Evolutionary conservation across 345 rosid genomes (phyloP).

Genomic region (Syzygium oleosum): DNA sequence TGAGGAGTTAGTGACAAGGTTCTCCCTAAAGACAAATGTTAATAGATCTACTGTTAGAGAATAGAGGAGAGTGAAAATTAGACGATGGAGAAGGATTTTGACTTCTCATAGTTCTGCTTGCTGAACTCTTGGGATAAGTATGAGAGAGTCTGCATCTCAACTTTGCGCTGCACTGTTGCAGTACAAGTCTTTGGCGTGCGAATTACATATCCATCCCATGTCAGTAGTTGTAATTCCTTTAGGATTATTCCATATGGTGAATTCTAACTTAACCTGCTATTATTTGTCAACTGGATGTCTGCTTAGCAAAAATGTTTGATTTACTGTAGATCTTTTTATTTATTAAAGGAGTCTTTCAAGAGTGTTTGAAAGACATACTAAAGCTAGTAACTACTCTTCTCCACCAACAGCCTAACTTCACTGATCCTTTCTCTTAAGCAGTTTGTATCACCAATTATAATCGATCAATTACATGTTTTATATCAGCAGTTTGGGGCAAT

Average conservation of each 20-base stretch:
- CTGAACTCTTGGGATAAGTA: not conserved
- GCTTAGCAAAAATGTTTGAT: not conserved
- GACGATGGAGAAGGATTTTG: not conserved
- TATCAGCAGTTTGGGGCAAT: not conserved
- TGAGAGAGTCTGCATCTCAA: not conserved
- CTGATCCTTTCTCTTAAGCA: not conserved
- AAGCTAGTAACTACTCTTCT: not conserved
- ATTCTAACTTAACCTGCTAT: not conserved
- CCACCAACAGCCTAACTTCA: not conserved
- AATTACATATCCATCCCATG: not conserved
- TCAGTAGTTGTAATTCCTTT: not conserved
- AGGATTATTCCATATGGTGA: not conserved
- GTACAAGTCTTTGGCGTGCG: not conserved
- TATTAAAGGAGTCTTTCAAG: not conserved
- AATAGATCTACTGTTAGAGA: not conserved
- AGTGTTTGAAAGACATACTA: not conserved
- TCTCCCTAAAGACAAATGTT: not conserved
- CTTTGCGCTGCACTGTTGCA: not conserved
- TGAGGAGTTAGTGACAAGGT: not conserved
- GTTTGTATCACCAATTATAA: not conserved
- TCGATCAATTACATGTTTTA: too few species aligned
- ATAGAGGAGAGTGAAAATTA: not conserved
- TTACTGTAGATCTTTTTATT: not conserved
- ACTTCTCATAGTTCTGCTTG: not conserved
- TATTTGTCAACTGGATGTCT: not conserved